Evolutionary conservation across 768 basidiomycete genomes (phyloP).

Genomic region (Amanita pseudoporphyria): DNA sequence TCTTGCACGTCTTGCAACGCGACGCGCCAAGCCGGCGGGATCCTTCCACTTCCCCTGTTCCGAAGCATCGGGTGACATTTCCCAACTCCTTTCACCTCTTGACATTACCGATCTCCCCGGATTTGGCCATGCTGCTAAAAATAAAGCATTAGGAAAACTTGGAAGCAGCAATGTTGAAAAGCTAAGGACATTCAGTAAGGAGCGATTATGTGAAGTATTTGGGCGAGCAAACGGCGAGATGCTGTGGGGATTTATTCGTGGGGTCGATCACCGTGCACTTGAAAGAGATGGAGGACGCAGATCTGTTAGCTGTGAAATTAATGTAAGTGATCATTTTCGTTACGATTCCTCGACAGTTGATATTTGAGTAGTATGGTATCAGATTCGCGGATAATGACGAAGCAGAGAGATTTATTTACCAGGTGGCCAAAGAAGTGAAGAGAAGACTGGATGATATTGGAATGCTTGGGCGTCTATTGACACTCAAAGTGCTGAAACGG

Average conservation of each 20-base stretch:
- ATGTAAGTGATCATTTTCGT: conserved; percentile 42
- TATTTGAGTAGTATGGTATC: conserved; percentile 71
- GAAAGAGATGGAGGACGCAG: conserved; percentile 83
- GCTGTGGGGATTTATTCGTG: conserved; percentile 74
- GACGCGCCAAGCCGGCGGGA: conserved; percentile 84
- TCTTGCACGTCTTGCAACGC: conserved; percentile 86
- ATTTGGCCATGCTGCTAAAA: conserved; percentile 65
- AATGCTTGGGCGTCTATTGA: conserved; percentile 66
- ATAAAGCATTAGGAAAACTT: conserved; percentile 77
- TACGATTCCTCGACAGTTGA: neutral
- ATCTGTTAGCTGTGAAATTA: conserved; percentile 91
- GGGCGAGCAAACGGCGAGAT: conserved; percentile 81
- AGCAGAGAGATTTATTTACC: conserved; percentile 67
- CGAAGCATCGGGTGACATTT: conserved; percentile 30
- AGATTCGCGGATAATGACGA: conserved; percentile 80
- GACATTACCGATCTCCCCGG: conserved; percentile 80
- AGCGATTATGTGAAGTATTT: conserved; percentile 55
- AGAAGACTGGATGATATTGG: conserved; percentile 57
- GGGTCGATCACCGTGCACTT: conserved; percentile 71
- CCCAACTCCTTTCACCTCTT: conserved; percentile 51
- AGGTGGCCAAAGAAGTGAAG: conserved; percentile 72
- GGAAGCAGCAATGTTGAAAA: conserved; percentile 64
- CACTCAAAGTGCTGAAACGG: conserved; percentile 84
- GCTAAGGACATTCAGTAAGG: conserved; percentile 53
- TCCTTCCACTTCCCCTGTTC: conserved; percentile 56